These are phyloP conservation scores for Yarrowia sp. DNA, from an alignment of 805 yeast genomes.

Conservation along the genomic window DNA sequence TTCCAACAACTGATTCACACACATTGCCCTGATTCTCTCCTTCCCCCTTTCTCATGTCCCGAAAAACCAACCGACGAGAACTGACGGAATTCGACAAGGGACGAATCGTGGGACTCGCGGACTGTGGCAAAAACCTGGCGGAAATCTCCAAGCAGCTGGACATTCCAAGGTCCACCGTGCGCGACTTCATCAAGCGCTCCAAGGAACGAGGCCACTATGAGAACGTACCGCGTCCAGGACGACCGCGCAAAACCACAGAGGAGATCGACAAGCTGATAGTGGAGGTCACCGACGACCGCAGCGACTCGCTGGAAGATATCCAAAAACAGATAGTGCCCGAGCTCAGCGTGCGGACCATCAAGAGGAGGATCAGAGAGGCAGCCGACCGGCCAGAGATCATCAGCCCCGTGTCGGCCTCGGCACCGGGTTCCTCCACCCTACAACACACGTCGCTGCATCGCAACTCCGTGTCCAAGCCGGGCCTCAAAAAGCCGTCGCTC, in stretches of 20 bases:
- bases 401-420: not conserved
- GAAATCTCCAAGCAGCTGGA: slow-evolving; percentile 40
- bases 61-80: slow-evolving; percentile 41
- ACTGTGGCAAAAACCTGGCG: slow-evolving; percentile 39
- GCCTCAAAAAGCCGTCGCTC: slow-evolving; percentile 9
- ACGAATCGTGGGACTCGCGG: slow-evolving; percentile 41
- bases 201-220: slow-evolving; percentile 40
- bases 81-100: slow-evolving; percentile 41
- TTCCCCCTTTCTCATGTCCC: slow-evolving; percentile 6
- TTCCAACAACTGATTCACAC: too few species aligned
- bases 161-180: slow-evolving; percentile 40
- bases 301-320: slow-evolving; percentile 39
- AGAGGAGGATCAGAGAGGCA: slow-evolving; percentile 39
- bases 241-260: slow-evolving; percentile 39
- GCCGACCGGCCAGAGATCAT: slow-evolving; percentile 16
- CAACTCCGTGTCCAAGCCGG: slow-evolving; percentile 10
- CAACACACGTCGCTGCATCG: slow-evolving; percentile 8
- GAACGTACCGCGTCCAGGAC: slow-evolving; percentile 39
- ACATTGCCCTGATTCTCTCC: too few species aligned
- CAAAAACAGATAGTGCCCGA: slow-evolving; percentile 39
- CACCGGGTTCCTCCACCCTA: slow-evolving; percentile 10
- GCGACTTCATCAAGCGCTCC: slow-evolving; percentile 40
- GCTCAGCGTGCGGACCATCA: slow-evolving; percentile 39
- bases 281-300: slow-evolving; percentile 37
- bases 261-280: slow-evolving; percentile 38